Evolutionary conservation across 257 asterid species (phyloP).

Genomic region (Marsdenia floribunda): DNA sequence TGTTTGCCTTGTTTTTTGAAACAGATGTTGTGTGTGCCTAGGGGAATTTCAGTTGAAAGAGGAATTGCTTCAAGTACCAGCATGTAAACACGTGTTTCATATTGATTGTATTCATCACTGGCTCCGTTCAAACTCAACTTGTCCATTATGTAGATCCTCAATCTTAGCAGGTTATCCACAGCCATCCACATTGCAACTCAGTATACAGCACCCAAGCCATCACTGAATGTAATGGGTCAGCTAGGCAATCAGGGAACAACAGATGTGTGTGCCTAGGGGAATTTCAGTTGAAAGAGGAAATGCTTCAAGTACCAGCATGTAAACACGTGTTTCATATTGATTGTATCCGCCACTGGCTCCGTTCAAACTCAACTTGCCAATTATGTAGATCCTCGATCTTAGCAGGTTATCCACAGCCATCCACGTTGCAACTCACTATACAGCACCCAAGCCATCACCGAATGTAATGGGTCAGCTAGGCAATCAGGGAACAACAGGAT

Average conservation of each 20-base stretch:
- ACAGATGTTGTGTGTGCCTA: slow-evolving; percentile 79
- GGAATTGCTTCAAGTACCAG: slow-evolving; percentile 51
- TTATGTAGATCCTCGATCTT: slow-evolving; percentile 55
- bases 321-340: slow-evolving; percentile 64
- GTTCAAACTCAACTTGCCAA: slow-evolving; percentile 62
- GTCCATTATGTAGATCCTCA: slow-evolving; percentile 73
- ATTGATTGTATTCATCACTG: slow-evolving; percentile 58
- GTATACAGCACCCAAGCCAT: neutral
- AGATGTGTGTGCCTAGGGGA: slow-evolving; percentile 92
- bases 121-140: slow-evolving; percentile 63
- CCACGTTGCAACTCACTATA: slow-evolving; percentile 1
- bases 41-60: slow-evolving; percentile 69
- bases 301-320: slow-evolving; percentile 55
- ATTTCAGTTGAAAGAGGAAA: slow-evolving; percentile 54
- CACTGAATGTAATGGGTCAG: neutral
- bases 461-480: neutral
- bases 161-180: slow-evolving; percentile 15
- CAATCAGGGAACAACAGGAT: neutral
- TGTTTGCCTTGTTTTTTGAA: neutral
- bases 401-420: slow-evolving; percentile 5
- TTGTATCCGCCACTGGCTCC: slow-evolving; percentile 80
- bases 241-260: neutral
- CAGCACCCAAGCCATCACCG: neutral
- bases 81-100: slow-evolving; percentile 74
- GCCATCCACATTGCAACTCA: slow-evolving; percentile 5